A percentile compares a stretch with the other conserved stretches of the same genome.
Evolutionary conservation across 2,329 filamentous ascomycete genomes (phyloP).

Genomic region (Cladobotryum mycophilum): DNA sequence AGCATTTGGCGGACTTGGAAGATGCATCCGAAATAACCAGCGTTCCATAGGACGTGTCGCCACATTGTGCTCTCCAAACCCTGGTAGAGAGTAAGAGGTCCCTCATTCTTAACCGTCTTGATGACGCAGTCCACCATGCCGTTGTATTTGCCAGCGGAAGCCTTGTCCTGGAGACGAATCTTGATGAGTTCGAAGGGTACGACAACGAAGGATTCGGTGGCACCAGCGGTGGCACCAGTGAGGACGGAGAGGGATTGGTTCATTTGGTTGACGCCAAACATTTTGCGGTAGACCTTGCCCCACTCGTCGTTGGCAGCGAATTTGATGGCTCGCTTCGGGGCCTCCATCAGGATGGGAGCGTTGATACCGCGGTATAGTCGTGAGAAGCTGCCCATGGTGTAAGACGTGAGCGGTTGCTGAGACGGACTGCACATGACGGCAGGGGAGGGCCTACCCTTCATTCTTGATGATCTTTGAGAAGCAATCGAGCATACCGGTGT

Average conservation of each 20-base stretch:
- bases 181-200: constrained; percentile 98
- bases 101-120: constrained; percentile 80
- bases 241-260: constrained; percentile 87
- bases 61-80: constrained; percentile 94
- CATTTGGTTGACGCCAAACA: constrained; percentile 81
- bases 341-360: constrained; percentile 96
- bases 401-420: constrained; percentile 2
- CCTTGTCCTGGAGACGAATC: constrained; percentile 94
- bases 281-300: constrained; percentile 86
- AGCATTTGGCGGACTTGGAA: constrained; percentile 88
- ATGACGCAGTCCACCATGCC: constrained; percentile 73
- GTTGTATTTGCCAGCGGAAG: constrained; percentile 80
- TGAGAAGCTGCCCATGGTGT: constrained; percentile 56
- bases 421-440: background rate
- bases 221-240: constrained; percentile 89
- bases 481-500: constrained; percentile 97
- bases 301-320: constrained; percentile 99
- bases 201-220: constrained; percentile 93
- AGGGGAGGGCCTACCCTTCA: constrained; percentile 65
- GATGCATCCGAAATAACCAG: constrained; percentile 96
- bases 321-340: constrained; percentile 88
- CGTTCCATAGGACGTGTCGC: constrained; percentile 87
- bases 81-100: constrained; percentile 85
- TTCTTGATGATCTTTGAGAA: constrained; percentile 95
- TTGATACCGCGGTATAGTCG: constrained; percentile 92